Base-by-base conservation (phyloP, 73 alveolate species). In the Paramecium primaurelia region DNA sequence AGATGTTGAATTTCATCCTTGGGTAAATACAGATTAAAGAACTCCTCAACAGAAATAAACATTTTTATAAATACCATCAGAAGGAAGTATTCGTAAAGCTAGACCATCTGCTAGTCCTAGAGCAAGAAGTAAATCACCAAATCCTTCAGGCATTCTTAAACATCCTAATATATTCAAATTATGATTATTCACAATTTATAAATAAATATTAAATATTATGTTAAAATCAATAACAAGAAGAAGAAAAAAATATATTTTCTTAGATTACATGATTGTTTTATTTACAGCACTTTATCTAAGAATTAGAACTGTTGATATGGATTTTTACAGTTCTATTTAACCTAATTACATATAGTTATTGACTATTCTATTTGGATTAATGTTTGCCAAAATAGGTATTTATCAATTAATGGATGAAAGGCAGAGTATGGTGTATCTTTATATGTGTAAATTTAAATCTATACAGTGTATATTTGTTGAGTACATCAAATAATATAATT, bases 1-100 rank as follows among this genome's bases (percentile, higher is more conserved):
- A 22, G 92, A 93, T 38, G 88, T 93, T 8, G 45, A 58, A 28
- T 93, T 30, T 44, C 96, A 93, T 58, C 86, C 95, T 38, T 93
- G 95, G 95, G 73, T 87, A 3, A 37, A 73, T 14, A 73, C 60
- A 5, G 64, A 73, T 6, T 5, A 36, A 38, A 73, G 87, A 37
- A 73, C 87, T 12, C 87, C 68, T 37, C 47, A 73, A 73, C 64
- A 12, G 25, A 73, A 73, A 64, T 32, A 64, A 34, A 64, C 12
- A 26, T 64, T 64, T 12, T 54, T 64, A 12, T 9, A 64, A 6
- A 14, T 64, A 34, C 84, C 84, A 14, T 64, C 84, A 64, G 84
- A 64, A 25, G 84, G 84, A 64, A 32, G 16, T 64, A 20, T 64
- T 28, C 42, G 84, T 32, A 64, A 64, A 64, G 9, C 84, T 32